These are phyloP conservation scores for Infundibulicybe gibba DNA, from an alignment of 768 basidiomycete genomes.

Conservation along the genomic window DNA sequence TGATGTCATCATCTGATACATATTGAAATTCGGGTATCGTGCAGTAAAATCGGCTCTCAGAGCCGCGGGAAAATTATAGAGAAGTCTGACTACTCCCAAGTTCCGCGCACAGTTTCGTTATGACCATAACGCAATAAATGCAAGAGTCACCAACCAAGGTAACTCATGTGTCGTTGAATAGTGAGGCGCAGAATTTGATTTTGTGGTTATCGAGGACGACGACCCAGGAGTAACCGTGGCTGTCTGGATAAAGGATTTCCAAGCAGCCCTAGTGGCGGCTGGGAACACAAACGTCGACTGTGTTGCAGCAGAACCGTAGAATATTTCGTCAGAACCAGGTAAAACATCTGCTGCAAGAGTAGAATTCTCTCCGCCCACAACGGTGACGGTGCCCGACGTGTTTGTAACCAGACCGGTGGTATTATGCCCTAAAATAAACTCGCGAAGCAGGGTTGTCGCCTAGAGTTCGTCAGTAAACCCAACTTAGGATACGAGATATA, in stretches of 20 bases:
- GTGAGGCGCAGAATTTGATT: too few species aligned
- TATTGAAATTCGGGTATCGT: too few species aligned
- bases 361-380: constrained; percentile 47
- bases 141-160: too few species aligned
- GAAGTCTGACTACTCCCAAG: too few species aligned
- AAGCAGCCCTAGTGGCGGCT: constrained; percentile 50
- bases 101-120: too few species aligned
- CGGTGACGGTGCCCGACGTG: constrained; percentile 21
- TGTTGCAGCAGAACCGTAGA: constrained; percentile 46
- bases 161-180: too few species aligned
- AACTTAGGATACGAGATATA: background rate
- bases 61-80: too few species aligned
- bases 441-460: constrained; percentile 59
- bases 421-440: constrained; percentile 67
- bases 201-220: background rate
- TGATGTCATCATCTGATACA: background rate
- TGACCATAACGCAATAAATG: too few species aligned
- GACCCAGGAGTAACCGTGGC: constrained; percentile 23
- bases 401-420: constrained; percentile 50
- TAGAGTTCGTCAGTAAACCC: constrained; percentile 16
- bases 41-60: too few species aligned
- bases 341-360: constrained; percentile 42
- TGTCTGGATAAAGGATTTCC: constrained; percentile 46
- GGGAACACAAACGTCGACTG: constrained; percentile 54
- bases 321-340: constrained; percentile 54